Evolutionary conservation across 306 rosid species (phyloP).

Genomic region (Quercus berberidifolia): DNA sequence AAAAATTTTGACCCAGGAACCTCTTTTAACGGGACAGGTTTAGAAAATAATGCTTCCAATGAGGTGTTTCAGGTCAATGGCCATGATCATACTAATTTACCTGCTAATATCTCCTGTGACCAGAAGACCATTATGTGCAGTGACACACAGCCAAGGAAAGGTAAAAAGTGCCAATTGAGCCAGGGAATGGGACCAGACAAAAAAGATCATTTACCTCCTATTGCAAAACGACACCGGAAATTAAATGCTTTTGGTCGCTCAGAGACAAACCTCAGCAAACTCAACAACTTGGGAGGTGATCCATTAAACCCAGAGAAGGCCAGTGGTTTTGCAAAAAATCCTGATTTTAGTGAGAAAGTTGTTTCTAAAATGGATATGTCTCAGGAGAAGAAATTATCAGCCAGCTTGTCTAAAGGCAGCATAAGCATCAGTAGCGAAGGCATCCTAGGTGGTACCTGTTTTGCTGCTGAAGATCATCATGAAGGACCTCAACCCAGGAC

Average conservation of each 20-base stretch:
- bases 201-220: slow-evolving; percentile 32
- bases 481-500: slow-evolving; percentile 42
- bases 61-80: slow-evolving; percentile 30
- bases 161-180: slow-evolving; percentile 31
- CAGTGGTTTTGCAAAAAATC: slow-evolving; percentile 23
- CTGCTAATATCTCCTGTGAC: slow-evolving; percentile 24
- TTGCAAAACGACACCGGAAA: slow-evolving; percentile 42
- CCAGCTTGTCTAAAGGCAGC: slow-evolving; percentile 33
- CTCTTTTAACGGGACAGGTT: slow-evolving; percentile 26
- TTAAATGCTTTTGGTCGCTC: slow-evolving; percentile 40
- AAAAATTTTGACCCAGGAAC: slow-evolving; percentile 19
- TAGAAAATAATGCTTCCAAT: slow-evolving; percentile 33
- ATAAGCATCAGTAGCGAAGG: slow-evolving; percentile 29
- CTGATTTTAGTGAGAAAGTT: slow-evolving; percentile 26
- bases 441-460: slow-evolving; percentile 22
- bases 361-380: slow-evolving; percentile 26
- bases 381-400: slow-evolving; percentile 30
- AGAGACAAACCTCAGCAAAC: slow-evolving; percentile 28
- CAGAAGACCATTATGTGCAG: slow-evolving; percentile 19
- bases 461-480: slow-evolving; percentile 33
- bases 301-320: slow-evolving; percentile 44
- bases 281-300: slow-evolving; percentile 31
- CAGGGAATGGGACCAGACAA: slow-evolving; percentile 24
- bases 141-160: slow-evolving; percentile 23
- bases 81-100: slow-evolving; percentile 18